Evolutionary conservation across 164 flowering plant species (phyloP).

Genomic region (Vitis vinifera): DNA sequence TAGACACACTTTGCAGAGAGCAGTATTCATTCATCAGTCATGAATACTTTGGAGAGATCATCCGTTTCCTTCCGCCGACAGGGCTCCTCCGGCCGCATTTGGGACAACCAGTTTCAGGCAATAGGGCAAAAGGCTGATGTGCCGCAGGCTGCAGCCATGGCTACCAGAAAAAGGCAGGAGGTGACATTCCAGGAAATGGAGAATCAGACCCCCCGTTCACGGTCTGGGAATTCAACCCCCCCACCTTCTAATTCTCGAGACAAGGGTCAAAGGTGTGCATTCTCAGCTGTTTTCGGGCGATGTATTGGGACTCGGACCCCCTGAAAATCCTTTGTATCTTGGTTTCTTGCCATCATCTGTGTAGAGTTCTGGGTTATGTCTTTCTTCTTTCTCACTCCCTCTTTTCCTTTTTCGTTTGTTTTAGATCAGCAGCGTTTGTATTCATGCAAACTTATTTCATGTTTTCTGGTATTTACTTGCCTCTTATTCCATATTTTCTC

Average conservation of each 20-base stretch:
- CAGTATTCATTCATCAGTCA: not conserved
- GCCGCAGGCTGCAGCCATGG: not conserved
- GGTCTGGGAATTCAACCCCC: not conserved
- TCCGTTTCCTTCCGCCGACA: conserved; percentile 56
- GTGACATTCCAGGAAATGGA: not conserved
- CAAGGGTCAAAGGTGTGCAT: conserved; percentile 22
- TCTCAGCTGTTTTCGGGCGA: conserved; percentile 31
- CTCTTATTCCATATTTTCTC: no score
- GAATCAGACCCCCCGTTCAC: not conserved
- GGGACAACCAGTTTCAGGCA: conserved; percentile 30
- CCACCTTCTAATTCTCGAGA: not conserved
- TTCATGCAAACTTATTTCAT: no score
- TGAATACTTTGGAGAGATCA: conserved; percentile 59
- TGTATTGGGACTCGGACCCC: conserved; percentile 23
- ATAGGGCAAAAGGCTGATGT: conserved; percentile 6
- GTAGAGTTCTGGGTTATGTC: not conserved
- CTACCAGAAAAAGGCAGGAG: not conserved
- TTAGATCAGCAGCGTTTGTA: no score
- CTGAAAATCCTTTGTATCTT: conserved; percentile 7
- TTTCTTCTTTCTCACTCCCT: not conserved
- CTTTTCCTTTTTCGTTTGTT: not conserved
- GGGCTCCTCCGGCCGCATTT: conserved; percentile 61
- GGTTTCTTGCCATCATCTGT: not conserved
- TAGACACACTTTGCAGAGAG: no score
- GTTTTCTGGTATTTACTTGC: no score